Evolutionary conservation across 768 basidiomycete genomes (phyloP), one percentile per base, ranked within the genome.

Genomic region (Paxillus rubicundulus): DNA sequence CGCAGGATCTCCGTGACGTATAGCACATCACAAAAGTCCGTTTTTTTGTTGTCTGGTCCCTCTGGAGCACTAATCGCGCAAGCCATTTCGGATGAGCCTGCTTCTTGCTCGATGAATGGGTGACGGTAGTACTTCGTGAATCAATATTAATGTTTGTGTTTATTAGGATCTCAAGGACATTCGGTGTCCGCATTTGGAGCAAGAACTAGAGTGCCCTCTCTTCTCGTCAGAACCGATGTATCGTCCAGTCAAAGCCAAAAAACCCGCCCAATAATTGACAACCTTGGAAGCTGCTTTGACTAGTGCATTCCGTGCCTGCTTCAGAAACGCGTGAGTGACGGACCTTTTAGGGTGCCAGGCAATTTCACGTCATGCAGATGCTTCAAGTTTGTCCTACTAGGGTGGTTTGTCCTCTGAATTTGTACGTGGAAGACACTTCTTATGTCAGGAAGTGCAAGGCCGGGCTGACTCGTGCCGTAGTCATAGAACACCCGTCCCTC

Each of bases 381-480:
- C n/a, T n/a, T n/a, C n/a, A n/a, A n/a, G 4, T 37, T 43, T 36
- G 33, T 34, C 48, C 42, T 24, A 3, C 50, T 60, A 96, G 94
- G 41, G 80, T 89, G 42, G 92, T 98, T 4, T 99, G 98, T 67
- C 96, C 96, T 14, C 74, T 99, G 49, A 96, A 99, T 71, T 92
- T 93, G 86, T 92, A 74, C 61, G 91, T 74, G 9, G 16, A 8
- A 16, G 48, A 45, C 53, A 18, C 32, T 6, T 32, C 10, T 3
- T 30, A 7, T 38, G 40, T 28, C 17, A 46, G 17, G 38, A 36
- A 39, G 13, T 27, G 12, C 13, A 14, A 24, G 27, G 9, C 27
- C 32, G 33, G 21, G 20, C 28, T n/a, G 30, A 45, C 30, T 12
- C 55, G 30, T 20, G 36, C 28, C 44, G 14, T 21, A 16, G 4